Evolutionary conservation across 306 rosid species (phyloP), one percentile per base, ranked within the genome.

Genomic region (Cotoneaster glaucophyllus): DNA sequence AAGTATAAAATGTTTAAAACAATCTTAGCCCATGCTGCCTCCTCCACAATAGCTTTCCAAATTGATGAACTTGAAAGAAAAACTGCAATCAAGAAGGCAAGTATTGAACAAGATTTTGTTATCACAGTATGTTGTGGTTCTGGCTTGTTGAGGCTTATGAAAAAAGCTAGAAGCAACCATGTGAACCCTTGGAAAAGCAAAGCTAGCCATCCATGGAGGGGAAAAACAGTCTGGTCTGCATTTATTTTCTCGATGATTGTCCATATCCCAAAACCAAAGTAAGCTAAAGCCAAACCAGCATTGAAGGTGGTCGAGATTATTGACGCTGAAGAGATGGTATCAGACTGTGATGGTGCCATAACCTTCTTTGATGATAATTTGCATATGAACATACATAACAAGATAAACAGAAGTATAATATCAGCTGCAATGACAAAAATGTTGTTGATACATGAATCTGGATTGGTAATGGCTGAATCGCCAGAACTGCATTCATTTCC

Each of bases 191-290:
- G 82, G 41, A 77, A 24, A 7, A 52, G 21, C 43, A 39, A 31
- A 12, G 64, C 62, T 61, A 82, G 71, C 85, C 76, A 77, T 21
- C 67, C 77, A 59, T 59, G 70, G 10, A 65, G 11, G 25, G 85
- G 82, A 14, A 66, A 67, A n/a, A 73, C 17, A 13, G 32, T 21
- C 31, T 37, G 50, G 13, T 17, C 41, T 44, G 64, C 70, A 57
- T 44, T 57, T 71, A 66, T 31, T 48, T 66, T 72, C 78, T 71
- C 52, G 21, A 58, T 7, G 45, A 73, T 14, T 37, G 25, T 72
- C 73, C 85, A 73, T 43, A 82, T 77, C 29, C 79, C 79, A 34
- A 29, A 77, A 31, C 67, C 79, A 71, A 82, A 78, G 63, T 77
- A 74, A 32, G 79, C 85, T 79, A 77, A 61, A 78, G 64, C 57